Percentiles rank a stretch among this genome's conserved stretches.
Evolutionary conservation across 2,329 filamentous ascomycete species (phyloP).

Genomic region (Dothistroma pini): DNA sequence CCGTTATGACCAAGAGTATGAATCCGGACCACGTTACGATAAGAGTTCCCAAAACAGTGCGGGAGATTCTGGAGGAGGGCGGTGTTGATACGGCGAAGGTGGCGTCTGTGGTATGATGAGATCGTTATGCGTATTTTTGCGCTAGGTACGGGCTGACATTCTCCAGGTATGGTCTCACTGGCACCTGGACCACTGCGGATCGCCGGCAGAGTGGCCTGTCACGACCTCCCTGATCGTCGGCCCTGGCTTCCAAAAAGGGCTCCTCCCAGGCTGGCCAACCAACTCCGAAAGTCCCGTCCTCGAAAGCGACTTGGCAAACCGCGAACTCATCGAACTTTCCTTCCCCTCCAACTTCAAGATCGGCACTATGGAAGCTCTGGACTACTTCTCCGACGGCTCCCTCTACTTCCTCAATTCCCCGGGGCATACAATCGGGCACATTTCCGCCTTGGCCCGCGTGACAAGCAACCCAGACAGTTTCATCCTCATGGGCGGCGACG

Average conservation of each 20-base stretch:
- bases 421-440: constrained; percentile 51
- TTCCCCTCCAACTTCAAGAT: constrained; percentile 36
- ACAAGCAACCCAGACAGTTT: constrained; percentile 38
- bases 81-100: constrained; percentile 4
- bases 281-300: constrained; percentile 14
- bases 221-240: constrained; percentile 50
- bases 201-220: constrained; percentile 46
- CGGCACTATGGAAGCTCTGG: constrained; percentile 45
- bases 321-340: constrained; percentile 36
- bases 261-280: constrained; percentile 48
- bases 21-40: constrained; percentile 29
- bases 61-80: constrained; percentile 14
- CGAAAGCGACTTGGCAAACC: constrained; percentile 17
- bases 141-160: background rate
- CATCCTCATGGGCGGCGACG: constrained; percentile 50
- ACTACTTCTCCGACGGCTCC: constrained; percentile 55
- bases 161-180: constrained; percentile 38
- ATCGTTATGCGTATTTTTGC: constrained; percentile 29
- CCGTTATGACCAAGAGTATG: constrained; percentile 7
- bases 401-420: constrained; percentile 54
- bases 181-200: constrained; percentile 51
- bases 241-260: constrained; percentile 46
- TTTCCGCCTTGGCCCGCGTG: constrained; percentile 48
- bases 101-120: constrained; percentile 22
- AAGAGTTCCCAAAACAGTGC: constrained; percentile 33